Evolutionary conservation across 1,284 basidiomycete genomes (phyloP), one percentile per base, ranked within the genome.

Genomic region (Ganoderma lingzhi): DNA sequence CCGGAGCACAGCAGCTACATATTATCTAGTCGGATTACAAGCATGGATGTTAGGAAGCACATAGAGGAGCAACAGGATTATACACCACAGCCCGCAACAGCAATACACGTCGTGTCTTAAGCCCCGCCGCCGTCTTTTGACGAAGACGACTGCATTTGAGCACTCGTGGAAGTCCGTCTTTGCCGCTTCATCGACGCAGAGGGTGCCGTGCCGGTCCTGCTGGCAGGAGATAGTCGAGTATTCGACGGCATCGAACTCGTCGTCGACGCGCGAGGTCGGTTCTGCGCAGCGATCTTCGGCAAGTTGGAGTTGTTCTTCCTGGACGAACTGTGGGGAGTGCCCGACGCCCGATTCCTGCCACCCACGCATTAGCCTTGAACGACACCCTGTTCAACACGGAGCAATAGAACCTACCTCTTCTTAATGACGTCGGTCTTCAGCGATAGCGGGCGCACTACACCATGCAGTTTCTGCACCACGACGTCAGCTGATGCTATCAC

Each of bases 401-500:
- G n/a, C 23, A 53, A 67, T 59, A 68, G 64, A 61, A 82, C 88
- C 64, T 76, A 96, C 95, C 96, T 88, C 85, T 98, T 98, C 90
- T 98, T 98, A 82, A 98, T 98, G 58, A 98, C 93, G 80, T 98
- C 96, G 32, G 96, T 98, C 87, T 98, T 98, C 71, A 98, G 87
- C 62, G 96, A 97, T 72, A 98, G 83, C 8, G 96, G 96, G 66
- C 97, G 88, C 19, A 97, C 95, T 51, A 98, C 96, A 56, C 97
- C 97, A 77, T 98, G 96, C 60, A 98, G 84, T 90, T 98, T 98
- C 92, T 95, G 79, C 69, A 80, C 69, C 60, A 64, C 55, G 35
- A 12, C n/a, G 51, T 67, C 39, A 65, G 58, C 19, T 42, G 8
- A 28, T 28, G 30, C 4, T 14, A 51, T 64, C 65, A 71, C 70